Conservation (phyloP, 2,329 filamentous ascomycete species). For the Fusarium incarnatum region DNA sequence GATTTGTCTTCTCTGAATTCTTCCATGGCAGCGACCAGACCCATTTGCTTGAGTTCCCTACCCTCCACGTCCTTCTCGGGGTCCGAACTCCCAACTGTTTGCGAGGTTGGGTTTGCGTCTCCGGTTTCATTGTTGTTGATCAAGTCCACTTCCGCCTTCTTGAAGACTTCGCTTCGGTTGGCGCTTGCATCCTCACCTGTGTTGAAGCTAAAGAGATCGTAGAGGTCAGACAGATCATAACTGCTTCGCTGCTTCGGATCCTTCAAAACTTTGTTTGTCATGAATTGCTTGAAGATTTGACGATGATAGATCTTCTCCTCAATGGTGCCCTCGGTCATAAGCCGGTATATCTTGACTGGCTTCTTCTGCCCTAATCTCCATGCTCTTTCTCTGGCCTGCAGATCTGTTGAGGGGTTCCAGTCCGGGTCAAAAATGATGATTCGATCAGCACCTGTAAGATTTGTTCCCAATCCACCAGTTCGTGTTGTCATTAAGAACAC, state of each 20-base stretch:
- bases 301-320: slow-evolving; percentile 99
- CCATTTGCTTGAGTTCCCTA: slow-evolving; percentile 63
- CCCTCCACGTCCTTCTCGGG: slow-evolving; percentile 32
- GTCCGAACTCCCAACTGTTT: slow-evolving; percentile 21
- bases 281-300: slow-evolving; percentile 97
- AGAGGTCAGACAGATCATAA: slow-evolving; percentile 89
- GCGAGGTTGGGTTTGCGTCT: background rate
- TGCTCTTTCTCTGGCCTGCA: slow-evolving; percentile 93
- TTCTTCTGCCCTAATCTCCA: slow-evolving; percentile 96
- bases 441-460: slow-evolving; percentile 92
- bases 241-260: slow-evolving; percentile 94
- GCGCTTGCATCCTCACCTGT: slow-evolving; percentile 68
- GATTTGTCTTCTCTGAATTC: slow-evolving; percentile 68
- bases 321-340: slow-evolving; percentile 98
- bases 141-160: slow-evolving; percentile 78
- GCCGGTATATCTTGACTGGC: slow-evolving; percentile 93
- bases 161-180: slow-evolving; percentile 87
- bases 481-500: slow-evolving; percentile 96
- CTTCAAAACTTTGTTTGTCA: slow-evolving; percentile 94
- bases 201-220: slow-evolving; percentile 84
- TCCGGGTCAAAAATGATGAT: slow-evolving; percentile 99
- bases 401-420: slow-evolving; percentile 97
- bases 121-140: slow-evolving; percentile 14
- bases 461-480: slow-evolving; percentile 92
- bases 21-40: slow-evolving; percentile 73